Evolutionary conservation across 306 rosid genomes (phyloP).

Genomic region (Trichosanthes cucumerina): DNA sequence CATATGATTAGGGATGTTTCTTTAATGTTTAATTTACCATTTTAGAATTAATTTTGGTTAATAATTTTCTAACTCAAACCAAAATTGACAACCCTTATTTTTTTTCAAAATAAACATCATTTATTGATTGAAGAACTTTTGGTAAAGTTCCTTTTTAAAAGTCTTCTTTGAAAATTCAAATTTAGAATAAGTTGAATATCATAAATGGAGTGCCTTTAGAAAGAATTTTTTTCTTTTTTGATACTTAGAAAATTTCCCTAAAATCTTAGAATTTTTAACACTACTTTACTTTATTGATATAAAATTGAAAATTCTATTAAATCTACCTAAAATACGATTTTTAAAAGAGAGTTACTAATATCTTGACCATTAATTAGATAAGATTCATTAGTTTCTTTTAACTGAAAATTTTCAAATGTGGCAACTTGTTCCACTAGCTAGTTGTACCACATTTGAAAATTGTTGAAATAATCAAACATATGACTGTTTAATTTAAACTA

Average conservation of each 20-base stretch:
- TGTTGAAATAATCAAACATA: too few species aligned
- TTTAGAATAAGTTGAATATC: neutral
- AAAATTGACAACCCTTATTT: neutral
- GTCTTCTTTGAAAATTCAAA: neutral
- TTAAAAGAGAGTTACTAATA: too few species aligned
- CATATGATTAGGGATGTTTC: neutral
- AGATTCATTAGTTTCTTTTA: neutral
- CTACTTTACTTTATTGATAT: too few species aligned
- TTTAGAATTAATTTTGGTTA: neutral
- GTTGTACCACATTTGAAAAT: neutral
- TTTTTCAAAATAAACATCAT: neutral
- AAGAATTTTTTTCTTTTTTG: too few species aligned
- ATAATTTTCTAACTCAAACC: neutral
- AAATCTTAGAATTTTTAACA: too few species aligned
- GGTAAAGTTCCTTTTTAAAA: neutral
- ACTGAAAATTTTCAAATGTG: neutral
- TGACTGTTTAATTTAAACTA: too few species aligned
- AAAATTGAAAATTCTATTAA: too few species aligned
- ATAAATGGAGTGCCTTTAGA: neutral
- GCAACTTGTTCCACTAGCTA: neutral
- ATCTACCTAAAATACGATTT: too few species aligned
- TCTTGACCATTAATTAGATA: neutral
- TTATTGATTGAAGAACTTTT: neutral
- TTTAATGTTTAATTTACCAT: too few species aligned
- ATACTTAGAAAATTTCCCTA: neutral